phyloP scores from a whole-genome alignment of 2,329 filamentous ascomycete genomes.

The Ophiobolus disseminans region DNA sequence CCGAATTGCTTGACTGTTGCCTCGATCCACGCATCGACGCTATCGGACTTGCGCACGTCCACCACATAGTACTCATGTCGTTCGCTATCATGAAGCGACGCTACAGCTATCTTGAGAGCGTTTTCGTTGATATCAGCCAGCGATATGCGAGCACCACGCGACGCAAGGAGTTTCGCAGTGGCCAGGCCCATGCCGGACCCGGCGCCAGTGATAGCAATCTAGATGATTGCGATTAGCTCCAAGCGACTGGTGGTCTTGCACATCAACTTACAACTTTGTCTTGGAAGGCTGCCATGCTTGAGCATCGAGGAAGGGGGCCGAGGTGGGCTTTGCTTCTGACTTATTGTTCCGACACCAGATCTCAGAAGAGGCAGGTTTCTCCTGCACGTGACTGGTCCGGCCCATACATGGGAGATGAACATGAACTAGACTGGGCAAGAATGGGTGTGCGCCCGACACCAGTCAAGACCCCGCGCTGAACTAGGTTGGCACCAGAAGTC shows the following conservation, averaged over 20 bases:
- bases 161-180: conserved; percentile 54
- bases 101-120: conserved; percentile 46
- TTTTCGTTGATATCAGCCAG: conserved; percentile 44
- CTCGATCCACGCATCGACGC: conserved; percentile 52
- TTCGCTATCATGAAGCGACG: conserved; percentile 30
- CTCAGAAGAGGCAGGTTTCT: background rate
- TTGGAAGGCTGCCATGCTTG: conserved; percentile 5
- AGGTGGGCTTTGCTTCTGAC: background rate
- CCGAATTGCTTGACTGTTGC: conserved; percentile 42
- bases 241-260: background rate
- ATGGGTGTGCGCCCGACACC: background rate
- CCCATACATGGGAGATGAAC: background rate
- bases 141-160: conserved; percentile 45
- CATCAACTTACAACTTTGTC: conserved; percentile 11
- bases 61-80: conserved; percentile 46
- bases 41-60: conserved; percentile 53
- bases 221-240: background rate
- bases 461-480: background rate
- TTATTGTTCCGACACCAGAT: background rate
- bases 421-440: background rate
- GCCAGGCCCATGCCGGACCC: conserved; percentile 55
- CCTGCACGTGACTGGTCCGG: conserved; percentile 3
- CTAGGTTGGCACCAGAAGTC: background rate
- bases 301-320: background rate
- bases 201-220: conserved; percentile 22